Evolutionary conservation across 2,329 filamentous ascomycete genomes (phyloP).

Genomic region (Raffaelea ambrosiae): DNA sequence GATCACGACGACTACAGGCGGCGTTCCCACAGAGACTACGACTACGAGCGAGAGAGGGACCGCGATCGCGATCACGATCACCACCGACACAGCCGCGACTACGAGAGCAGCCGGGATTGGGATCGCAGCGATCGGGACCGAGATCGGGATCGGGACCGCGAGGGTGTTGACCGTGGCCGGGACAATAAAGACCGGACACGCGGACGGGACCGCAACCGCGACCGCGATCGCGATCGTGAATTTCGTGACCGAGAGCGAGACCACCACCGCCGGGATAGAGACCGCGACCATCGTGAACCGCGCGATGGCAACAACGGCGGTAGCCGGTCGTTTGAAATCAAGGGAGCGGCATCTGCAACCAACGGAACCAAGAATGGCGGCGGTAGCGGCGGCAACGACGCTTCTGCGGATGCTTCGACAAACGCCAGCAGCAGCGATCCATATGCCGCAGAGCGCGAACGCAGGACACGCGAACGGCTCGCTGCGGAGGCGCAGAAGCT

Average conservation of each 20-base stretch:
- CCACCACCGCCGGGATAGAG: slow-evolving; percentile 21
- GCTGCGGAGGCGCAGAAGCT: slow-evolving; percentile 55
- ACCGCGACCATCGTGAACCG: too few relatives aligned
- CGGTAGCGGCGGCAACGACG: slow-evolving; percentile 1
- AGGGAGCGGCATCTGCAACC: not conserved
- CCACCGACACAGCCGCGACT: not conserved
- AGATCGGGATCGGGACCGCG: slow-evolving; percentile 2
- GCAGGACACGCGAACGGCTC: slow-evolving; percentile 55
- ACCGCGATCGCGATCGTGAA: slow-evolving; percentile 24
- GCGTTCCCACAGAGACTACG: too few relatives aligned
- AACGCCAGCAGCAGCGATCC: slow-evolving; percentile 40
- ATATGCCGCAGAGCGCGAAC: slow-evolving; percentile 64
- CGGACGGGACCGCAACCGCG: slow-evolving; percentile 20
- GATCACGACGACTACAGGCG: slow-evolving; percentile 6
- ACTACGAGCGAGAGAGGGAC: not conserved
- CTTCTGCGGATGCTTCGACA: not conserved
- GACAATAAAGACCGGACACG: slow-evolving; percentile 1
- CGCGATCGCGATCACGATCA: not conserved
- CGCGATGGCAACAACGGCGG: slow-evolving; percentile 11
- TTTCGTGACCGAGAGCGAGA: slow-evolving; percentile 26
- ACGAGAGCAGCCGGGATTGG: not conserved
- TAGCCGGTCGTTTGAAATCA: not conserved
- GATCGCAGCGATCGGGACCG: slow-evolving; percentile 1
- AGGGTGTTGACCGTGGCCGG: slow-evolving; percentile 2
- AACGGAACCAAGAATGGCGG: not conserved